phyloP scores from a whole-genome alignment of 148 eudicot species.

The Persicaria maculosa region DNA sequence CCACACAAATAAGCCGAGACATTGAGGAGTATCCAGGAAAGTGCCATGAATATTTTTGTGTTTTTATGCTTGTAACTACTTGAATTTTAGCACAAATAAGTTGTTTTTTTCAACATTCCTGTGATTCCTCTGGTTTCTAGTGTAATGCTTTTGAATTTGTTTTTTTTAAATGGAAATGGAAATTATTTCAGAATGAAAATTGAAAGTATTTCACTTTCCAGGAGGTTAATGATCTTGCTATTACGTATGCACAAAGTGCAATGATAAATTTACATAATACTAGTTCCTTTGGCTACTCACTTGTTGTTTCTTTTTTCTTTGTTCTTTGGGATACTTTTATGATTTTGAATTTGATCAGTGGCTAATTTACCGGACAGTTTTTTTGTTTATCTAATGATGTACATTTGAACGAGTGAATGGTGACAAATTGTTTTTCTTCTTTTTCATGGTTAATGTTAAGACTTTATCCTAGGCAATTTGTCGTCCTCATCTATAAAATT shows the following conservation, averaged over 20 bases:
- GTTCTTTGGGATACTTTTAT: not conserved
- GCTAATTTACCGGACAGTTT: not conserved
- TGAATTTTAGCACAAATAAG: no score
- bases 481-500: not conserved
- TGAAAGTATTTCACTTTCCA: no score
- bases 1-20: no score
- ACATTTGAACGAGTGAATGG: not conserved
- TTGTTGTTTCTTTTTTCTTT: not conserved
- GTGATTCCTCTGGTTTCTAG: not conserved
- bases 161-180: not conserved
- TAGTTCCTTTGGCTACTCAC: not conserved
- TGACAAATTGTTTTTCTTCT: not conserved
- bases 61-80: no score
- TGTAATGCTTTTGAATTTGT: not conserved
- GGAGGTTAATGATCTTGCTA: no score
- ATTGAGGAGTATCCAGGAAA: no score
- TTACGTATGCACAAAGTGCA: not conserved
- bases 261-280: not conserved
- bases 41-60: no score
- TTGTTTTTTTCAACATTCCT: not conserved
- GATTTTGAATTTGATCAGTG: not conserved
- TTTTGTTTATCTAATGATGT: no score
- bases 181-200: no score
- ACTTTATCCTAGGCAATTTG: not conserved
- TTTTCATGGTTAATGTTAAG: not conserved